These are phyloP conservation scores for Melaleuca alternifolia DNA, from an alignment of 345 rosid genomes.

Conservation along the genomic window DNA sequence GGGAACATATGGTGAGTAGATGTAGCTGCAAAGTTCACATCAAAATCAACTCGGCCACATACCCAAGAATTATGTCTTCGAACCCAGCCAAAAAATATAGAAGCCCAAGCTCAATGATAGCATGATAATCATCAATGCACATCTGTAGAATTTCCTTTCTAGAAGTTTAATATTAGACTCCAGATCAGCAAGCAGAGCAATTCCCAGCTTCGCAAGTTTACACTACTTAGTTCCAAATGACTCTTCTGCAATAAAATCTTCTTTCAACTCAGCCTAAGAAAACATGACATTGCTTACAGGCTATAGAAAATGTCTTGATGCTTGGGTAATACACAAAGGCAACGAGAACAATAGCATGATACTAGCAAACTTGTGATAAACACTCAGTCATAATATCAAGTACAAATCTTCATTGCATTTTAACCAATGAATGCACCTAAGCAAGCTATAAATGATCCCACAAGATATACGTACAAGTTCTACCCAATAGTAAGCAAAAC, in stretches of 20 bases:
- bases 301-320: not conserved
- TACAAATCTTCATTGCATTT: not conserved
- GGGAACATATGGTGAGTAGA: no score
- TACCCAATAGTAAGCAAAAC: not conserved
- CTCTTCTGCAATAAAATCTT: constrained; percentile 77
- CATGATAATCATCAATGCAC: constrained; percentile 45
- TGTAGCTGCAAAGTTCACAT: no score
- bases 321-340: not conserved
- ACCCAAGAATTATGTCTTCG: no score
- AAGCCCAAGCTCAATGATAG: constrained; percentile 55
- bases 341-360: not conserved
- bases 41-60: no score
- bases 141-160: constrained; percentile 56
- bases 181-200: constrained; percentile 56
- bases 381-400: not conserved
- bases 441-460: not conserved
- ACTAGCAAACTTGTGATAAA: not conserved
- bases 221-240: constrained; percentile 44
- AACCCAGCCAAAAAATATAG: constrained; percentile 83
- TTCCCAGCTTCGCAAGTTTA: constrained; percentile 69
- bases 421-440: not conserved
- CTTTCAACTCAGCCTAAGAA: constrained; percentile 72
- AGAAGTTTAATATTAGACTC: constrained; percentile 57
- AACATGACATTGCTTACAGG: not conserved
- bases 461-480: not conserved